These are phyloP conservation scores for Lactifluus piperatus DNA, from an alignment of 768 basidiomycete species.

Conservation along the genomic window DNA sequence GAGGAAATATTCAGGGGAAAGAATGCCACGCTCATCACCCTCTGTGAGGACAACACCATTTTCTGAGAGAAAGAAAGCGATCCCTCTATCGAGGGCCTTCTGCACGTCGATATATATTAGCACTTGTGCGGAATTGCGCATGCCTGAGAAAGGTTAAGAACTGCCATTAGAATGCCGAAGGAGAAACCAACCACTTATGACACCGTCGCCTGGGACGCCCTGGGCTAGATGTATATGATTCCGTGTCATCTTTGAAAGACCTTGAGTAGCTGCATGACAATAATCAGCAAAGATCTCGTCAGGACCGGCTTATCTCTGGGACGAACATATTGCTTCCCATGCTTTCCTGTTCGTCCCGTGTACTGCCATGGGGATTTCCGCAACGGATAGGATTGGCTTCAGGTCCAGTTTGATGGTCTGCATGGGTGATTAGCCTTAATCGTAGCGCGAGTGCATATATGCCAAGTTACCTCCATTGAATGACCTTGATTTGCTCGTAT, in stretches of 20 bases:
- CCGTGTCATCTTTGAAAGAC: constrained; percentile 75
- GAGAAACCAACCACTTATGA: constrained; percentile 60
- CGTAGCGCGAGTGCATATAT: not conserved
- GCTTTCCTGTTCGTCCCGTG: constrained; percentile 68
- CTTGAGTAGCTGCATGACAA: constrained; percentile 44
- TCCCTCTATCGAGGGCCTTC: constrained; percentile 57
- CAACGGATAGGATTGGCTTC: constrained; percentile 42
- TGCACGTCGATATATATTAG: constrained; percentile 76
- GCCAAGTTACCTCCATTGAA: constrained; percentile 54
- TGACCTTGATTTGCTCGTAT: constrained; percentile 90
- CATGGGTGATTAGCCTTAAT: not conserved
- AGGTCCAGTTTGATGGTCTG: constrained; percentile 67
- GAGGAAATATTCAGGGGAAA: constrained; percentile 57
- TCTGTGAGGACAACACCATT: constrained; percentile 88
- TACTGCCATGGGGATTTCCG: constrained; percentile 71
- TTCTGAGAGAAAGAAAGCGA: constrained; percentile 68
- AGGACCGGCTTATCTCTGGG: not conserved
- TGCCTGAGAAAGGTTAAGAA: constrained; percentile 41
- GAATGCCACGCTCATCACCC: constrained; percentile 56
- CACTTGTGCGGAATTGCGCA: constrained; percentile 69
- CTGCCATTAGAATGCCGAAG: not conserved
- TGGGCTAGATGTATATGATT: constrained; percentile 94
- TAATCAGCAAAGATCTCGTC: not conserved
- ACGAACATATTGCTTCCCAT: constrained; percentile 64
- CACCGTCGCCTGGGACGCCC: constrained; percentile 52